A percentile compares a stretch with the other conserved stretches of the same genome.
Evolutionary conservation across 345 rosid genomes (phyloP).

Genomic region (Syzygium jambos): DNA sequence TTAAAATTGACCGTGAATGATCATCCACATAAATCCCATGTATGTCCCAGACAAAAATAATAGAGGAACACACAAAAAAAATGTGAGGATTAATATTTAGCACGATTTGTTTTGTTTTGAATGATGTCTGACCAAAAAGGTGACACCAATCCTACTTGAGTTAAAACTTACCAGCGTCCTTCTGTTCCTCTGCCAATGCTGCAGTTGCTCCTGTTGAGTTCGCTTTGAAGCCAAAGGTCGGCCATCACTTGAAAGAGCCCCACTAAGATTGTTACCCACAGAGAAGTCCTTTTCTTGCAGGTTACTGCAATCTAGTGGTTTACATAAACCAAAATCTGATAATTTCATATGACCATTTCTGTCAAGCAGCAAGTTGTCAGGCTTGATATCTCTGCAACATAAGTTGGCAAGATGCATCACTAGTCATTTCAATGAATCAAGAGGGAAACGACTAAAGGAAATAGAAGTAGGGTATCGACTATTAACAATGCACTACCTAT

Average conservation of each 20-base stretch:
- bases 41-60: not conserved
- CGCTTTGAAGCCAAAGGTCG: conserved; percentile 73
- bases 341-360: conserved; percentile 89
- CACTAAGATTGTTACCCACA: conserved; percentile 49
- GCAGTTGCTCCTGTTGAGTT: conserved; percentile 82
- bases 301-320: conserved; percentile 91
- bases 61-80: not conserved
- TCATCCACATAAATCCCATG: not conserved
- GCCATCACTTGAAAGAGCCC: conserved; percentile 70
- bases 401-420: not conserved
- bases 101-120: not conserved
- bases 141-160: not conserved
- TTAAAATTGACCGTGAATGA: not conserved
- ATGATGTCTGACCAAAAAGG: not conserved
- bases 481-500: conserved; percentile 46
- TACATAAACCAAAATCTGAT: conserved; percentile 97
- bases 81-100: not conserved
- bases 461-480: not conserved
- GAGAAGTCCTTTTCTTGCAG: conserved; percentile 93
- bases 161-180: conserved; percentile 77
- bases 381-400: conserved; percentile 85
- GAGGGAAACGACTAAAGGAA: not conserved
- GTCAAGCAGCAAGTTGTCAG: conserved; percentile 94
- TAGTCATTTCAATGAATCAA: not conserved
- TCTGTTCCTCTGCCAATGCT: conserved; percentile 93